These are phyloP conservation scores for Candida hungchunana DNA, from an alignment of 805 yeast species.

Conservation along the genomic window DNA sequence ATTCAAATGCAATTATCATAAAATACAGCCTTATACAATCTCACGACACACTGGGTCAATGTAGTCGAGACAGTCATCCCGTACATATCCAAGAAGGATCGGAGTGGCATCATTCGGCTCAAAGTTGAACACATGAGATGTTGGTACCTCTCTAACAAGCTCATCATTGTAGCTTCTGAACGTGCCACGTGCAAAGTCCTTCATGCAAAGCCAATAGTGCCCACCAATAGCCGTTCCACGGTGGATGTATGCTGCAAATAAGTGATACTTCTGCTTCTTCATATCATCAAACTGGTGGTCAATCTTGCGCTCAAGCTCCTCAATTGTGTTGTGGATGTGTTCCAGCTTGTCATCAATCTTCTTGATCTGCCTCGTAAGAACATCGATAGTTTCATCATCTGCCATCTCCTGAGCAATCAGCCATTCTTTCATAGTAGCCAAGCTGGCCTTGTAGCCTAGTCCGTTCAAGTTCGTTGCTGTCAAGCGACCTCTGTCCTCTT, in stretches of 20 bases:
- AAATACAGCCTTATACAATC: not conserved
- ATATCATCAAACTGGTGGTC: constrained; percentile 58
- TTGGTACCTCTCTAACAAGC: constrained; percentile 75
- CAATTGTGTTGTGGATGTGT: constrained; percentile 38
- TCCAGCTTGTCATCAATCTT: constrained; percentile 44
- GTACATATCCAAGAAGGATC: constrained; percentile 81
- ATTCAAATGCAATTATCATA: too few species aligned
- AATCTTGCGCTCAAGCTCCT: constrained; percentile 43
- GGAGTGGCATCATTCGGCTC: constrained; percentile 88
- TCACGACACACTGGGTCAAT: constrained; percentile 63
- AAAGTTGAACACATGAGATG: constrained; percentile 63
- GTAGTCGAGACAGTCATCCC: constrained; percentile 46
- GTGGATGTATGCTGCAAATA: constrained; percentile 92
- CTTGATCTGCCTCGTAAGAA: constrained; percentile 43
- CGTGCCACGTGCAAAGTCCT: constrained; percentile 60
- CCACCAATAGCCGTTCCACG: constrained; percentile 96
- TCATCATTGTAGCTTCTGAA: constrained; percentile 95
- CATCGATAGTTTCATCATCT: constrained; percentile 43
- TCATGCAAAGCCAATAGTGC: constrained; percentile 94
- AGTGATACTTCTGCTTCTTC: constrained; percentile 64
- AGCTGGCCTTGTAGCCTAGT: constrained; percentile 44
- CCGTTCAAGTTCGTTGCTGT: constrained; percentile 46
- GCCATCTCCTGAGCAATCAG: constrained; percentile 39
- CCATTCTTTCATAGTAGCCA: constrained; percentile 54
- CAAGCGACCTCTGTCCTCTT: constrained; percentile 39